These are phyloP conservation scores for Dactylellina sp. DNA, from an alignment of 2,329 filamentous ascomycete species.

Conservation along the genomic window DNA sequence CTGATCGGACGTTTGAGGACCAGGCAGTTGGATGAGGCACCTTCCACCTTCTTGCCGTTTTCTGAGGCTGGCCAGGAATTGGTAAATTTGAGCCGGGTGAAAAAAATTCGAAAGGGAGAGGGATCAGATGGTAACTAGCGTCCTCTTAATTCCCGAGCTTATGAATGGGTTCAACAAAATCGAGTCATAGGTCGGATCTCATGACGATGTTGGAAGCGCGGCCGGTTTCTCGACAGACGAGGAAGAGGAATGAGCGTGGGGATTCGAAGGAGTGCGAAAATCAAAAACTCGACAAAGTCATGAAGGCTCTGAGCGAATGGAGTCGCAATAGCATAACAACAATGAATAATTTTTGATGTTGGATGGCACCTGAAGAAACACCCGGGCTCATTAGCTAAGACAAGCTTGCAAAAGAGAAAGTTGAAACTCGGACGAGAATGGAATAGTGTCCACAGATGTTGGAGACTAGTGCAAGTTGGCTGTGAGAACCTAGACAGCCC, in stretches of 20 bases:
- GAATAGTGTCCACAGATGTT: slow-evolving; percentile 41
- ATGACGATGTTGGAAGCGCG: slow-evolving; percentile 31
- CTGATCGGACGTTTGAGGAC: slow-evolving; percentile 32
- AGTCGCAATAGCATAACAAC: slow-evolving; percentile 36
- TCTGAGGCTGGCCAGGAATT: slow-evolving; percentile 38
- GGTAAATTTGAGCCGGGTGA: slow-evolving; percentile 21
- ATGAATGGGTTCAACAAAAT: slow-evolving; percentile 38
- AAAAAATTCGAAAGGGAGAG: slow-evolving; percentile 10
- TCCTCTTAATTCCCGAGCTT: slow-evolving; percentile 46
- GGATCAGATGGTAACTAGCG: slow-evolving; percentile 24
- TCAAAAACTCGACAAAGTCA: slow-evolving; percentile 18
- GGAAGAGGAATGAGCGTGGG: slow-evolving; percentile 30
- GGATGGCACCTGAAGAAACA: slow-evolving; percentile 48
- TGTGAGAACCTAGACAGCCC: slow-evolving; percentile 28
- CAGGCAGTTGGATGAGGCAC: slow-evolving; percentile 31
- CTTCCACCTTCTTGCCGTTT: slow-evolving; percentile 53
- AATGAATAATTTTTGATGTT: slow-evolving; percentile 47
- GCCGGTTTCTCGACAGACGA: slow-evolving; percentile 10
- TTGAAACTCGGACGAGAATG: slow-evolving; percentile 39
- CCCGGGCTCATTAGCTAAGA: slow-evolving; percentile 47
- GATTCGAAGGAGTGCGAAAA: slow-evolving; percentile 11
- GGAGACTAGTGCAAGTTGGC: slow-evolving; percentile 45
- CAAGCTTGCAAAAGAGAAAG: slow-evolving; percentile 43
- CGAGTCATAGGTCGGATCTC: slow-evolving; percentile 47
- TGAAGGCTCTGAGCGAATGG: slow-evolving; percentile 12